Evolutionary conservation across 805 yeast species (phyloP).

Genomic region (Schwanniomyces yamadae): DNA sequence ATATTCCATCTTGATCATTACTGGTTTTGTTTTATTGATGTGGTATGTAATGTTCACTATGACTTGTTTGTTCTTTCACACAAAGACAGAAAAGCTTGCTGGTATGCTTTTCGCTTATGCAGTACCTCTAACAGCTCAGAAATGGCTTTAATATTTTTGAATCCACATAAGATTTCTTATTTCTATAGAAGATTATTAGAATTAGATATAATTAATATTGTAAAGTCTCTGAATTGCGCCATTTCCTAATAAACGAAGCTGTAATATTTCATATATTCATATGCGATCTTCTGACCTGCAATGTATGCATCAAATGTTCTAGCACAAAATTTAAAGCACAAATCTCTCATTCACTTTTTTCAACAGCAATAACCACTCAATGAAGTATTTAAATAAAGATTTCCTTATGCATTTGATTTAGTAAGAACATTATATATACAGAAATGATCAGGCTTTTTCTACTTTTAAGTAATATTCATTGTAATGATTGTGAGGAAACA

Average conservation of each 20-base stretch:
- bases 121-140: conserved; percentile 19
- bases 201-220: no score
- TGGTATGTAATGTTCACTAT: conserved; percentile 43
- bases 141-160: no score
- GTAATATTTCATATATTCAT: no score
- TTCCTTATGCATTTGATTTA: neutral
- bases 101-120: conserved; percentile 42
- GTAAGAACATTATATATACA: neutral
- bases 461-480: conserved; percentile 50
- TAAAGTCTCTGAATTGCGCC: no score
- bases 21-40: conserved; percentile 20
- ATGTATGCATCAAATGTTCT: no score
- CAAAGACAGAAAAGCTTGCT: conserved; percentile 43
- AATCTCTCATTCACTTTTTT: no score
- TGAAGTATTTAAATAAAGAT: neutral
- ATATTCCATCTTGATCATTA: no score
- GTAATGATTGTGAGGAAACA: conserved; percentile 48
- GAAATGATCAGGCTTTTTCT: conserved; percentile 22
- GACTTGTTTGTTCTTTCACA: conserved; percentile 52
- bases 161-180: no score
- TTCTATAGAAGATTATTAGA: no score
- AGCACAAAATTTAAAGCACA: no score
- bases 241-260: no score
- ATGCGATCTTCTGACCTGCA: no score
- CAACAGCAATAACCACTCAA: conserved; percentile 2